phyloP scores from a whole-genome alignment of 1,139 yeast species.

The Kodamaea suecica region DNA sequence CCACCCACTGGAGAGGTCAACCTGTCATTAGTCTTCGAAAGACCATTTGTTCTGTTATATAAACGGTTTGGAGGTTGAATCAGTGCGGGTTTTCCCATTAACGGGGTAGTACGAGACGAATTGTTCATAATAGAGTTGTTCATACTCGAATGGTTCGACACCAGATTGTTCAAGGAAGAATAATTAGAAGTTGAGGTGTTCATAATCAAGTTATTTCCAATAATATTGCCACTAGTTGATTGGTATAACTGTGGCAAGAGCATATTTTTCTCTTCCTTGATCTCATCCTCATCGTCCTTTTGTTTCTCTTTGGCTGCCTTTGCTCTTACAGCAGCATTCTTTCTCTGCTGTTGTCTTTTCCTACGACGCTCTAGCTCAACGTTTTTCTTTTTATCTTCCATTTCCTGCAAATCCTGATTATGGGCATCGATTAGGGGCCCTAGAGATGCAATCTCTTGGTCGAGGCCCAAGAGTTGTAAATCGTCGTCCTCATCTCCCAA shows the following conservation, averaged over 20 bases:
- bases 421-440: constrained; percentile 40
- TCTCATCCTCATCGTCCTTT: constrained; percentile 1
- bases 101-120: constrained; percentile 19
- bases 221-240: too few relatives aligned
- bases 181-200: too few relatives aligned
- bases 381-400: constrained; percentile 21
- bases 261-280: constrained; percentile 1
- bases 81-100: constrained; percentile 48
- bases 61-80: constrained; percentile 45
- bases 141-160: too few relatives aligned
- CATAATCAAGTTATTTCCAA: too few relatives aligned
- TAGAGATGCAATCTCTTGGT: constrained; percentile 41
- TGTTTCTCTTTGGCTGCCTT: constrained; percentile 2
- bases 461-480: constrained; percentile 32
- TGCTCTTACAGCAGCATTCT: constrained; percentile 3
- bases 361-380: constrained; percentile 24
- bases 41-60: constrained; percentile 20
- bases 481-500: constrained; percentile 16
- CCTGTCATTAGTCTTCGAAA: constrained; percentile 5
- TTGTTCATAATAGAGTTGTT: background rate
- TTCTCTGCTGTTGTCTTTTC: constrained; percentile 19
- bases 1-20: constrained; percentile 6
- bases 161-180: too few relatives aligned
- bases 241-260: too few relatives aligned
- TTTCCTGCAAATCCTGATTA: constrained; percentile 27